Percentiles rank a stretch among this genome's conserved stretches.
phyloP scores from a whole-genome alignment of 768 basidiomycete species.

The Boletus sp. region DNA sequence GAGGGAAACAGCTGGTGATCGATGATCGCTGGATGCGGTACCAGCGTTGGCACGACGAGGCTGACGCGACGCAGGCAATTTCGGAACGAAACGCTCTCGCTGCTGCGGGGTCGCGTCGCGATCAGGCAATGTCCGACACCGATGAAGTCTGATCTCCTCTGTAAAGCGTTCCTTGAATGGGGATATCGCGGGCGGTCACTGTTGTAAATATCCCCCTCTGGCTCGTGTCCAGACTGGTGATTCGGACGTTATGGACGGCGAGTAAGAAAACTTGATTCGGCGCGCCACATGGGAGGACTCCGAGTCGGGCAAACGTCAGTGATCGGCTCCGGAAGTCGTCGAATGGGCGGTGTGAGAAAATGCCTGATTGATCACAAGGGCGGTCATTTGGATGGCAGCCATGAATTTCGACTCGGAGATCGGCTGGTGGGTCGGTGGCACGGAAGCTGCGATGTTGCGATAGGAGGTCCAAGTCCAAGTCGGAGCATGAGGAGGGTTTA shows the following conservation, averaged over 20 bases:
- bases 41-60: neutral
- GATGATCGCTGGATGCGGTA: neutral
- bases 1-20: neutral
- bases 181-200: too few relatives aligned
- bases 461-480: neutral
- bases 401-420: neutral
- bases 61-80: neutral
- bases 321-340: neutral
- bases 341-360: constrained; percentile 1
- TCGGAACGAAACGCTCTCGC: neutral
- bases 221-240: neutral
- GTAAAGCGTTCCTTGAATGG: too few relatives aligned
- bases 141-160: neutral
- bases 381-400: neutral
- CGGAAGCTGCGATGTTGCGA: neutral
- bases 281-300: neutral
- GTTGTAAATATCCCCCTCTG: too few relatives aligned
- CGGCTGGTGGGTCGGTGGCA: neutral
- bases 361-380: neutral
- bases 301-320: neutral
- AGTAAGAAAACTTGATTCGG: neutral
- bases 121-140: neutral
- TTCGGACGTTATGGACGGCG: neutral
- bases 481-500: neutral
- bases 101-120: too few relatives aligned